Conservation (phyloP, 2,329 filamentous ascomycete genomes). For the Trichoderma lentiforme region DNA sequence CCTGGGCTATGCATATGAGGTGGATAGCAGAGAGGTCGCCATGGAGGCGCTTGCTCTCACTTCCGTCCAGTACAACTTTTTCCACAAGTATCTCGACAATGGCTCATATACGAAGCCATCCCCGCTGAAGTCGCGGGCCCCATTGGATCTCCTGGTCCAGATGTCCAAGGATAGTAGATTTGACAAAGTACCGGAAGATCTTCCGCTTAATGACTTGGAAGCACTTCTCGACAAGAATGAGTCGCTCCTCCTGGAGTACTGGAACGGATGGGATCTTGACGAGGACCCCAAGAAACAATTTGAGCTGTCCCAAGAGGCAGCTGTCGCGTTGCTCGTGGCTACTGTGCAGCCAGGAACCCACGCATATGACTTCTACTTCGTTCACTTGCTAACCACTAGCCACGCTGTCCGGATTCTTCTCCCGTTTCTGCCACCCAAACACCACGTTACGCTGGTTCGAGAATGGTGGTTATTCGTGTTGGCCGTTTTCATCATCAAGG, state of each 20-base stretch:
- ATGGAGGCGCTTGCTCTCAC: slow-evolving; percentile 82
- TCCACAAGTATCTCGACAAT: slow-evolving; percentile 70
- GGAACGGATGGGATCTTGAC: slow-evolving; percentile 78
- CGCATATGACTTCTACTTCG: slow-evolving; percentile 78
- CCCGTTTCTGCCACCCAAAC: slow-evolving; percentile 68
- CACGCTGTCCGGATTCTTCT: slow-evolving; percentile 87
- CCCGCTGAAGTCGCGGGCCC: slow-evolving; percentile 56
- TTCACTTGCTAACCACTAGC: slow-evolving; percentile 78
- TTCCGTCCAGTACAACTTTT: slow-evolving; percentile 53
- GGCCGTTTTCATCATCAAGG: slow-evolving; percentile 70
- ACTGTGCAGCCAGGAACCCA: slow-evolving; percentile 56
- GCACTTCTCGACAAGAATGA: slow-evolving; percentile 67
- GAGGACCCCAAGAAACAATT: slow-evolving; percentile 71
- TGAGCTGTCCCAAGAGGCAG: slow-evolving; percentile 62
- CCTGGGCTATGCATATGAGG: slow-evolving; percentile 87
- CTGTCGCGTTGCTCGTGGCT: slow-evolving; percentile 59
- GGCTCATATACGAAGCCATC: slow-evolving; percentile 65
- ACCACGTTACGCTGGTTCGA: slow-evolving; percentile 70
- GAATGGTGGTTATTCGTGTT: slow-evolving; percentile 89
- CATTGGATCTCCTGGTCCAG: slow-evolving; percentile 67
- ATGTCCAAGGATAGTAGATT: slow-evolving; percentile 69
- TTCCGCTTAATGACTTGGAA: slow-evolving; percentile 61
- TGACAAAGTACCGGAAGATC: slow-evolving; percentile 58
- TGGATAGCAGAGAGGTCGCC: slow-evolving; percentile 78
- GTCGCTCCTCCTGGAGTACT: slow-evolving; percentile 74